Percentiles rank a stretch among this genome's conserved stretches.
Evolutionary conservation across 2,329 filamentous ascomycete species (phyloP).

Genomic region (Aspergillus jensenii): DNA sequence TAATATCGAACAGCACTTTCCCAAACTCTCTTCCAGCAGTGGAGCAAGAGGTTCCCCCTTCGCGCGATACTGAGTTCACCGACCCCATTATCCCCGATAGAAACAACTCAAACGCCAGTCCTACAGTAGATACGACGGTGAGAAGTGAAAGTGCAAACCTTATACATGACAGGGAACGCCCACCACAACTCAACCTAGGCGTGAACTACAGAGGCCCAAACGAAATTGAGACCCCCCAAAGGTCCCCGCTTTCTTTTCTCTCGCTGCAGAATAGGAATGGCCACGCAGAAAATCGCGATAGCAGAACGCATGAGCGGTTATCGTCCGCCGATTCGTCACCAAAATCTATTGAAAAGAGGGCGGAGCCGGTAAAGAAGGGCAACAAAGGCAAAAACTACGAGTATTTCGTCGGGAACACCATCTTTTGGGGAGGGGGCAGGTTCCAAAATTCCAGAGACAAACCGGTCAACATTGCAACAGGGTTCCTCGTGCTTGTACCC

Average conservation of each 20-base stretch:
- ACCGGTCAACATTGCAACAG: conserved; percentile 87
- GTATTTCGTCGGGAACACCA: conserved; percentile 90
- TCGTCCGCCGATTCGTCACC: conserved; percentile 78
- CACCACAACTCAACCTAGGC: conserved; percentile 58
- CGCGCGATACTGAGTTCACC: conserved; percentile 77
- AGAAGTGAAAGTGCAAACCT: conserved; percentile 79
- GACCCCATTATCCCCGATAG: conserved; percentile 71
- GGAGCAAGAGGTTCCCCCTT: conserved; percentile 63
- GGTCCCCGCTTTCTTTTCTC: conserved; percentile 74
- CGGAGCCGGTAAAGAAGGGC: conserved; percentile 28
- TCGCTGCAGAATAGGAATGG: conserved; percentile 58
- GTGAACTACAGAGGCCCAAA: conserved; percentile 58
- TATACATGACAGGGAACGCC: conserved; percentile 58
- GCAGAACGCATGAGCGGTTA: conserved; percentile 75
- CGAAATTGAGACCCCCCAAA: conserved; percentile 60
- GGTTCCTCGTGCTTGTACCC: conserved; percentile 75
- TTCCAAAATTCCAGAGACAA: conserved; percentile 84
- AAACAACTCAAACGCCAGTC: conserved; percentile 72
- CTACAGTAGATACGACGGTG: conserved; percentile 58
- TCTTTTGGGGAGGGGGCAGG: conserved; percentile 83
- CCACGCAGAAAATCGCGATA: conserved; percentile 54
- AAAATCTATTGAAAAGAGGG: conserved; percentile 54
- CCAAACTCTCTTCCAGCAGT: conserved; percentile 34
- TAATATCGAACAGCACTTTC: conserved; percentile 55
- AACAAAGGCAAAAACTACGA: conserved; percentile 74